Conservation (phyloP, 2,329 filamentous ascomycete genomes). For the Dactylellina parvicollis region DNA sequence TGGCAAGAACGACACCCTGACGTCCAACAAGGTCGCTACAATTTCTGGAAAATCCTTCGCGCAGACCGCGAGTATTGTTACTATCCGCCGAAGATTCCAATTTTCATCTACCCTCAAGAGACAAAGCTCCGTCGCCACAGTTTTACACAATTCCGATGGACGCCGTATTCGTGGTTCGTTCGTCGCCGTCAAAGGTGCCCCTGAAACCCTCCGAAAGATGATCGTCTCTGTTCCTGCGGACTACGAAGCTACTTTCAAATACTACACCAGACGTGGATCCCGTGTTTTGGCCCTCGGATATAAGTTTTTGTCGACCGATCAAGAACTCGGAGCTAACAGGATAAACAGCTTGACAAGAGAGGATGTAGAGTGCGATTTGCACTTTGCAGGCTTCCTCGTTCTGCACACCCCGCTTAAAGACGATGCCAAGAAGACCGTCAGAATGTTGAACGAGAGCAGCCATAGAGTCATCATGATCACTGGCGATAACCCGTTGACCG, state of each 20-base stretch:
- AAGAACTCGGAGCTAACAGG: slow-evolving; percentile 80
- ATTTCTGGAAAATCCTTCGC: slow-evolving; percentile 64
- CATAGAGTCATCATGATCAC: slow-evolving; percentile 99
- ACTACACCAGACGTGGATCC: slow-evolving; percentile 94
- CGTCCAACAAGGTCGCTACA: slow-evolving; percentile 69
- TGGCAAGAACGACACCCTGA: slow-evolving; percentile 86
- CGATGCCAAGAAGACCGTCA: slow-evolving; percentile 90
- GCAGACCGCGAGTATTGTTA: slow-evolving; percentile 76
- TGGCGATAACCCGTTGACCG: slow-evolving; percentile 95
- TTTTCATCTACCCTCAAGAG: slow-evolving; percentile 97
- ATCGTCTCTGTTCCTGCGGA: slow-evolving; percentile 80
- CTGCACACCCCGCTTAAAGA: slow-evolving; percentile 96
- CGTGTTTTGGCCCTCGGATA: slow-evolving; percentile 93
- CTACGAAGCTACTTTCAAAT: slow-evolving; percentile 98
- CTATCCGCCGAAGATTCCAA: slow-evolving; percentile 96
- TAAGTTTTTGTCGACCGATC: slow-evolving; percentile 84
- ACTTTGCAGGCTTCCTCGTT: slow-evolving; percentile 94
- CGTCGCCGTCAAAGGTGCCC: slow-evolving; percentile 93
- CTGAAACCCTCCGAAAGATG: slow-evolving; percentile 96
- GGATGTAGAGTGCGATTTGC: slow-evolving; percentile 82
- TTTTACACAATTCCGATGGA: slow-evolving; percentile 77
- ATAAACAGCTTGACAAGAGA: slow-evolving; percentile 96
- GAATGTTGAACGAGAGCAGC: slow-evolving; percentile 98
- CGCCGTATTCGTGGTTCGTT: slow-evolving; percentile 86
- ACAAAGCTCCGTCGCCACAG: slow-evolving; percentile 90